A percentile compares a stretch with the other conserved stretches of the same genome.
Evolutionary conservation across 257 asterid species (phyloP).

Genomic region (Plantago ovata): DNA sequence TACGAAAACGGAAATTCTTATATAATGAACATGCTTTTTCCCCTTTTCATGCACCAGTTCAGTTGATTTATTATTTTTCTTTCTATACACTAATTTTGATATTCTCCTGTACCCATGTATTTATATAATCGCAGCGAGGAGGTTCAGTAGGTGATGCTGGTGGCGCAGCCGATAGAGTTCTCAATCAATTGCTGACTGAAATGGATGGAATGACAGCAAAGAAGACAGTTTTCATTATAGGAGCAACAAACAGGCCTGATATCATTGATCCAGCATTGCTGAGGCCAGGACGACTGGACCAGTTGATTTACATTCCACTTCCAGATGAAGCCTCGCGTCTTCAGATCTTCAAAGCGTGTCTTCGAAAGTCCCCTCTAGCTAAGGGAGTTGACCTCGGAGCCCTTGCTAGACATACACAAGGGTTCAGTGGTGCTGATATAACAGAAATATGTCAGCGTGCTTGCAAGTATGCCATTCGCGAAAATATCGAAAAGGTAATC

Average conservation of each 20-base stretch:
- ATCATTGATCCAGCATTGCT: slow-evolving; percentile 48
- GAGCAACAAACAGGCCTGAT: slow-evolving; percentile 49
- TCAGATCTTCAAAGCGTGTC: slow-evolving; percentile 40
- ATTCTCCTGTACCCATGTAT: neutral
- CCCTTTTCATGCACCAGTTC: no score
- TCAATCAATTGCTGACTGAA: slow-evolving; percentile 41
- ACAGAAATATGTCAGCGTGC: slow-evolving; percentile 47
- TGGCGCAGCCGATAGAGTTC: slow-evolving; percentile 46
- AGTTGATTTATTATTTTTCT: no score
- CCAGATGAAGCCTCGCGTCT: slow-evolving; percentile 40
- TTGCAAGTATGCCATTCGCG: slow-evolving; percentile 46
- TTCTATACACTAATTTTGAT: no score
- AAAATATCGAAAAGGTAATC: slow-evolving; percentile 36
- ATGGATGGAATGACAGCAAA: slow-evolving; percentile 43
- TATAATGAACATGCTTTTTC: no score
- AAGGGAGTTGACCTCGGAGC: slow-evolving; percentile 31
- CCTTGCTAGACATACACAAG: slow-evolving; percentile 37
- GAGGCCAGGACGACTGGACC: slow-evolving; percentile 50
- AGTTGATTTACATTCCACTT: slow-evolving; percentile 38
- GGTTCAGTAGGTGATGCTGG: slow-evolving; percentile 40
- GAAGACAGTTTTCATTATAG: slow-evolving; percentile 40
- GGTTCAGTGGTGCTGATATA: slow-evolving; percentile 43
- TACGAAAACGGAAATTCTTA: no score
- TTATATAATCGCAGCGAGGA: slow-evolving; percentile 30
- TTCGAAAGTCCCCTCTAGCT: slow-evolving; percentile 33